Conservation (phyloP, 2,329 filamentous ascomycete genomes). For the Xylaria sp. region DNA sequence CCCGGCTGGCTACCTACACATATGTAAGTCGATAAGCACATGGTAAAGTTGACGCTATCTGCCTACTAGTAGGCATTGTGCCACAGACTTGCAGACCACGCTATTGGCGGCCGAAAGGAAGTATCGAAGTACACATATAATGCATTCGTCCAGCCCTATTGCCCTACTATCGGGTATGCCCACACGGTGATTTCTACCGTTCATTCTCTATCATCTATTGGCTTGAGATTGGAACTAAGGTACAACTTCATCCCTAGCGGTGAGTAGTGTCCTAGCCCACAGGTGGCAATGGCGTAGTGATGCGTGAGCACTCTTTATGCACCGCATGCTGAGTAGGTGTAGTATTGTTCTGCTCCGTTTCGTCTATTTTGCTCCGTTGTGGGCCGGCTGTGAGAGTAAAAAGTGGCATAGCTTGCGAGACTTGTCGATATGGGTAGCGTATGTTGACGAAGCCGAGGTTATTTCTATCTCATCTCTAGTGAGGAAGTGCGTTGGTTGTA, state of each 20-base stretch:
- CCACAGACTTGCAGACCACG: not conserved
- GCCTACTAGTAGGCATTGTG: not conserved
- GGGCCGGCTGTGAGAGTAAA: slow-evolving; percentile 1
- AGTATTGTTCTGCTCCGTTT: not conserved
- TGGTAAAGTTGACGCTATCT: not conserved
- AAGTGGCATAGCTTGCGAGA: slow-evolving; percentile 21
- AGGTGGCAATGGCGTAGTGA: not conserved
- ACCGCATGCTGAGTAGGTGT: no score
- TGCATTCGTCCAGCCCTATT: slow-evolving; percentile 3
- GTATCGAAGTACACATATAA: not conserved
- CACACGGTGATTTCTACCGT: not conserved
- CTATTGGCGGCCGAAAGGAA: not conserved
- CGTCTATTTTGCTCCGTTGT: slow-evolving; percentile 5
- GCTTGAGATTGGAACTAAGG: not conserved
- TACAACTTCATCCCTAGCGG: slow-evolving; percentile 4
- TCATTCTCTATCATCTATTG: not conserved
- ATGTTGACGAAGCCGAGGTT: not conserved
- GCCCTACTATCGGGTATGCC: no score
- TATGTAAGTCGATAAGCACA: no score
- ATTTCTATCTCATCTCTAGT: slow-evolving; percentile 1
- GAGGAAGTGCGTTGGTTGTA: not conserved
- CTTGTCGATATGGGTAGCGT: not conserved
- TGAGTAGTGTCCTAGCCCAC: not conserved
- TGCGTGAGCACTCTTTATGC: no score
- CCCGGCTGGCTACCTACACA: not conserved